phyloP scores from a whole-genome alignment of 1,284 basidiomycete species.

The Volvariella surrecta region DNA sequence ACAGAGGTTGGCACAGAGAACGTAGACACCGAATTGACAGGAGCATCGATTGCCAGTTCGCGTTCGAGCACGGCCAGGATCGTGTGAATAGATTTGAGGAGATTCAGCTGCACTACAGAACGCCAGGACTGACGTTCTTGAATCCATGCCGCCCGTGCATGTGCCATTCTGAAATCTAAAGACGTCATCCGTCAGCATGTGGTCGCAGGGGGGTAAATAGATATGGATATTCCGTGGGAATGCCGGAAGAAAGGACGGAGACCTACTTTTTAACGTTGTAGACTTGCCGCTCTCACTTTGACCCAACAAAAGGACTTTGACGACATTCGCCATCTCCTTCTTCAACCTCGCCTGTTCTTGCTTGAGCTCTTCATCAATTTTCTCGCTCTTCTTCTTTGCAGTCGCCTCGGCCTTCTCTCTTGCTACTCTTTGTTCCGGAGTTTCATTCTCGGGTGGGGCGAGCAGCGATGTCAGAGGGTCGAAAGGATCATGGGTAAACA shows the following conservation, averaged over 20 bases:
- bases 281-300: constrained; percentile 56
- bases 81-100: constrained; percentile 47
- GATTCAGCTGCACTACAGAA: constrained; percentile 58
- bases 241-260: not conserved
- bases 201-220: not conserved
- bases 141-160: constrained; percentile 42
- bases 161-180: constrained; percentile 42
- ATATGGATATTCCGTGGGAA: not conserved
- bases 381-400: constrained; percentile 46
- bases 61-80: constrained; percentile 44
- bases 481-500: constrained; percentile 7
- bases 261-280: constrained; percentile 57
- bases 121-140: constrained; percentile 53
- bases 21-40: too few relatives aligned
- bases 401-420: constrained; percentile 44
- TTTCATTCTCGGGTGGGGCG: constrained; percentile 7
- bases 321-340: constrained; percentile 36
- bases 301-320: constrained; percentile 54
- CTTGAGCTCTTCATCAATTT: constrained; percentile 55
- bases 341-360: constrained; percentile 37
- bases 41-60: constrained; percentile 35
- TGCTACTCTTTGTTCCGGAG: constrained; percentile 24
- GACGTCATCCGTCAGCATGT: not conserved
- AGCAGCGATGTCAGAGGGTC: constrained; percentile 47
- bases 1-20: not conserved